phyloP scores from a whole-genome alignment of 2,329 filamentous ascomycete genomes.

The Fulvia fulva region DNA sequence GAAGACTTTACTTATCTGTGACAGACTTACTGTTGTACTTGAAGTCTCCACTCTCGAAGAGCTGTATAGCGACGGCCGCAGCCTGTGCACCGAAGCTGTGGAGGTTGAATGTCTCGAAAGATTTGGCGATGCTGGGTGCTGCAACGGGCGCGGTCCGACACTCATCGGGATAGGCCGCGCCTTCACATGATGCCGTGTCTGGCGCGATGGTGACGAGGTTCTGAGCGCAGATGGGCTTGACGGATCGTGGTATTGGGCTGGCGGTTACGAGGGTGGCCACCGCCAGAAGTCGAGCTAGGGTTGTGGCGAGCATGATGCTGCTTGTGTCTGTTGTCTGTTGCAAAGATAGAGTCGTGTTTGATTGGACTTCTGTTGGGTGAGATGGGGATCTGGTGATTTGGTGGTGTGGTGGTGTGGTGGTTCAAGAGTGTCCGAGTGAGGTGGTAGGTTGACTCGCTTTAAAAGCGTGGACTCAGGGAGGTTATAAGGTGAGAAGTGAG shows the following conservation, averaged over 20 bases:
- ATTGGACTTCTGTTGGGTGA: background rate
- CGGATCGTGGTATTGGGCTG: background rate
- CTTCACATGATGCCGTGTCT: constrained; percentile 51
- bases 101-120: constrained; percentile 58
- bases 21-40: constrained; percentile 54
- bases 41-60: constrained; percentile 65
- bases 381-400: no score
- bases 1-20: background rate
- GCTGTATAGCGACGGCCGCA: constrained; percentile 65
- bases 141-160: constrained; percentile 64
- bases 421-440: background rate
- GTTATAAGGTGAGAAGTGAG: background rate
- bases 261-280: background rate
- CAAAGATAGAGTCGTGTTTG: background rate
- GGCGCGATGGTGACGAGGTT: constrained; percentile 57
- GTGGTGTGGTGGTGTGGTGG: background rate
- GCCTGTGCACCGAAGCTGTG: constrained; percentile 58
- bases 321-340: background rate
- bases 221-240: constrained; percentile 31
- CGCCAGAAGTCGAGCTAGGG: background rate
- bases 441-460: background rate
- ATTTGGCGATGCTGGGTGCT: constrained; percentile 52
- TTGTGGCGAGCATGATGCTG: background rate
- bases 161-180: constrained; percentile 47
- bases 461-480: background rate